Evolutionary conservation across 306 rosid genomes (phyloP), one percentile per base, ranked within the genome.

Genomic region (Delonix regia): DNA sequence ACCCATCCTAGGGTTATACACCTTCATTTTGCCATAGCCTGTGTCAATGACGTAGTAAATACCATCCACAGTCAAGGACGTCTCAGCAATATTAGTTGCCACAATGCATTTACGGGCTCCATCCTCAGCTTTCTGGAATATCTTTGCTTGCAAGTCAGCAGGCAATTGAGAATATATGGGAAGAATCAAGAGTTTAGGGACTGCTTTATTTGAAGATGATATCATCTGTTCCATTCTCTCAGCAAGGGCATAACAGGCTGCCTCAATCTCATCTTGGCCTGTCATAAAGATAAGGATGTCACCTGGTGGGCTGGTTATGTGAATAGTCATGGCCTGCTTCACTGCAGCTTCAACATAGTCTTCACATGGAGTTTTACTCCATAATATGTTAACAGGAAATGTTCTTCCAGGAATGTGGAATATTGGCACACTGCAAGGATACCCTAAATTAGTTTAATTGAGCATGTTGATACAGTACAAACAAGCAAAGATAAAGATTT

Each of bases 221-320:
- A 86, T 53, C 80, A 95, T 92, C 81, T 95, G 98, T 80, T 95
- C 98, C 85, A 95, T 80, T 41, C 99, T 89, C 80, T 95, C 99
- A 11, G 97, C 98, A 75, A 95, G 92, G 72, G 99, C 78, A 80
- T 87, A 93, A 84, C 99, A 95, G 47, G 98, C 99, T 30, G 99
- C 99, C 88, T 95, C 99, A 51, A 95, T 95, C 93, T 95, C 99
- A 73, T 95, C 99, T 87, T 92, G 99, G 74, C 99, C 99, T 24
- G 98, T 95, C 99, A 92, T 92, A 85, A 95, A 95, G 78, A 95
- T 95, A 72, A 95, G 99, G 74, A 95, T 91, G 84, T 95, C 99
- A 77, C 99, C 99, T 0, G 96, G 90, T 64, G 99, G 94, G 72
- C 98, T 92, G 38, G 97, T 89, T 85, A 95, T 91, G 85, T 95